These are phyloP conservation scores for Azolla pinnata DNA, from an alignment of 75 land plant genomes.

Conservation along the genomic window DNA sequence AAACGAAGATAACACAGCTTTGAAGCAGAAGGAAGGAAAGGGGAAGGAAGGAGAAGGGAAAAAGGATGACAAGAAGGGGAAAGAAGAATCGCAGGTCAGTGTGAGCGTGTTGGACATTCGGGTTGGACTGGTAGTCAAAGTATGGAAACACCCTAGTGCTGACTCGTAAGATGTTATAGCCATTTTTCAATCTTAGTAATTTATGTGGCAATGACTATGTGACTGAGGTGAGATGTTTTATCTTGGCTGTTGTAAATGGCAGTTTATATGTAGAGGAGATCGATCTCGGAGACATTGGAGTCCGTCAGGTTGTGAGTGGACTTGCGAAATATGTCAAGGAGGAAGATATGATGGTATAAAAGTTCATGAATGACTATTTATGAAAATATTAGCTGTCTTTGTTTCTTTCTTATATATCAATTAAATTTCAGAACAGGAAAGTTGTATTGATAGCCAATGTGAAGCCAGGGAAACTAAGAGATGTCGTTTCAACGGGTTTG, in stretches of 20 bases:
- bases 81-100: constrained; percentile 48
- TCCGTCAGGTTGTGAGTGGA: constrained; percentile 95
- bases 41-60: constrained; percentile 41
- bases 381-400: not conserved
- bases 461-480: constrained; percentile 92
- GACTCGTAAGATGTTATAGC: constrained; percentile 53
- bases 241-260: not conserved
- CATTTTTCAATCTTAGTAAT: not conserved
- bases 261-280: constrained; percentile 95
- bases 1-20: constrained; percentile 8
- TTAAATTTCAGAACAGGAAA: constrained; percentile 67
- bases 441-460: constrained; percentile 89
- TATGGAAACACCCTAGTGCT: constrained; percentile 98
- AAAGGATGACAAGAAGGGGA: constrained; percentile 39
- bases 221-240: not conserved
- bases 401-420: not conserved
- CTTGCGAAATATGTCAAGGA: constrained; percentile 77
- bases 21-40: constrained; percentile 22
- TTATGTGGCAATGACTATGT: not conserved
- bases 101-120: constrained; percentile 60
- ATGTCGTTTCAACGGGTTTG: constrained; percentile 87
- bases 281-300: constrained; percentile 71
- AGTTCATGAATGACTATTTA: not conserved
- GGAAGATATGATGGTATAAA: constrained; percentile 58
- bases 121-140: constrained; percentile 81